Evolutionary conservation across 768 basidiomycete species (phyloP).

Genomic region (Cystoderma amianthinum): DNA sequence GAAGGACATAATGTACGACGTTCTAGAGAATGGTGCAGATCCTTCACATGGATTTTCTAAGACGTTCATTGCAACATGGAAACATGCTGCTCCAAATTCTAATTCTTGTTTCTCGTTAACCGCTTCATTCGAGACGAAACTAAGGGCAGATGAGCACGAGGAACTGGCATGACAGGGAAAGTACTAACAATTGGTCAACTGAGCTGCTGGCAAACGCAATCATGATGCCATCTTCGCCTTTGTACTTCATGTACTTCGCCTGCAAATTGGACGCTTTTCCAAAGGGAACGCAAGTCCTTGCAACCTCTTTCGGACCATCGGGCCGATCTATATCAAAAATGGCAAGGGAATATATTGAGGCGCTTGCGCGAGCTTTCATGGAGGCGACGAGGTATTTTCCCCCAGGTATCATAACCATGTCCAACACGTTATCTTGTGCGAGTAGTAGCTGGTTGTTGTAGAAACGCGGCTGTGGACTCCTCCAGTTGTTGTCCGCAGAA

Average conservation of each 20-base stretch:
- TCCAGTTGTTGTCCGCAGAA: constrained; percentile 57
- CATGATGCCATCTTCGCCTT: constrained; percentile 40
- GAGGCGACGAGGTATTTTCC: constrained; percentile 65
- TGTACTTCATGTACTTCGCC: constrained; percentile 51
- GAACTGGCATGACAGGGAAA: too few species aligned
- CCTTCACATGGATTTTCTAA: background rate
- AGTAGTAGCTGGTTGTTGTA: constrained; percentile 15
- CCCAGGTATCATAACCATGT: constrained; percentile 55
- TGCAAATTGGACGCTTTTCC: constrained; percentile 50
- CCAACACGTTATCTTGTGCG: constrained; percentile 33
- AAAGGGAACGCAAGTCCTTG: constrained; percentile 35
- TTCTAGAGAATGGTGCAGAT: background rate
- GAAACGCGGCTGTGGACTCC: constrained; percentile 28
- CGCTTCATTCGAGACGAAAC: too few species aligned
- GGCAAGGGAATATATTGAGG: constrained; percentile 39
- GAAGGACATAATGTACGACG: background rate
- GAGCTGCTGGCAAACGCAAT: constrained; percentile 46
- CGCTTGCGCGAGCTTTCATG: constrained; percentile 30
- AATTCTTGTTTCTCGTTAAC: background rate
- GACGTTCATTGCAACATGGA: background rate
- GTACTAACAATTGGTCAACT: too few species aligned
- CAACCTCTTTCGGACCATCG: constrained; percentile 34
- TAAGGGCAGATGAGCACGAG: too few species aligned
- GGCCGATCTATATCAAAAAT: constrained; percentile 55
- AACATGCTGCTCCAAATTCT: background rate